These are phyloP conservation scores for Heritiera fomes DNA, from an alignment of 345 rosid genomes.

Conservation along the genomic window DNA sequence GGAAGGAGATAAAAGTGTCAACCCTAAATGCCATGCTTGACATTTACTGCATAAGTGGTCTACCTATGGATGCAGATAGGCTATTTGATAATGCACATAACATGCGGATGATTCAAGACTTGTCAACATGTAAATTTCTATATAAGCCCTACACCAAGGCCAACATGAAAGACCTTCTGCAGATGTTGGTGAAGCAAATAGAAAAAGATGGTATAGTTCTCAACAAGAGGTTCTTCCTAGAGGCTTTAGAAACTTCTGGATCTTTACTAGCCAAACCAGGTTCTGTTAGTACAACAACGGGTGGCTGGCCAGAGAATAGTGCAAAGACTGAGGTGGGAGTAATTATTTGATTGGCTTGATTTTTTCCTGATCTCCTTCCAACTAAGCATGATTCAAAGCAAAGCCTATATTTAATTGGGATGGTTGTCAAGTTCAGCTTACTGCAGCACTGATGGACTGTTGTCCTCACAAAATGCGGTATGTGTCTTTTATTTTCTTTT, in stretches of 20 bases:
- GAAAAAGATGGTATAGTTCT: conserved; percentile 75
- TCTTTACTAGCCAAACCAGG: conserved; percentile 37
- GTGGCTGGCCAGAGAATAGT: conserved; percentile 22
- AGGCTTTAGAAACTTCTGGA: conserved; percentile 66
- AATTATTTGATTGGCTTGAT: conserved; percentile 1
- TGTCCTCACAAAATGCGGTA: conserved; percentile 9
- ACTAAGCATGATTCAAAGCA: conserved; percentile 10
- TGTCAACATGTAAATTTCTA: conserved; percentile 78
- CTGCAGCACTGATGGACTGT: neutral
- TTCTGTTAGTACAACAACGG: conserved; percentile 27
- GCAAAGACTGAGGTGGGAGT: conserved; percentile 27
- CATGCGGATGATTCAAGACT: conserved; percentile 46
- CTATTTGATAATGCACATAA: conserved; percentile 49
- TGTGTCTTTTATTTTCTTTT: neutral
- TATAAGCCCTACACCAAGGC: conserved; percentile 78
- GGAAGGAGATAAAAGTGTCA: conserved; percentile 56
- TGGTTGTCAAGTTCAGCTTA: neutral
- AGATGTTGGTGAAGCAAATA: conserved; percentile 64
- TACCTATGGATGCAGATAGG: conserved; percentile 67
- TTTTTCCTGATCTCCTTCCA: conserved; percentile 13
- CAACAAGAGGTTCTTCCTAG: conserved; percentile 78
- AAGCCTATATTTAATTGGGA: conserved; percentile 17
- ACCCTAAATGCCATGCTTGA: conserved; percentile 81
- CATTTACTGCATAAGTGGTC: conserved; percentile 72
- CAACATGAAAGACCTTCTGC: conserved; percentile 65